Base-by-base conservation (phyloP, 2,329 filamentous ascomycete genomes). In the Colletotrichum sidae region DNA sequence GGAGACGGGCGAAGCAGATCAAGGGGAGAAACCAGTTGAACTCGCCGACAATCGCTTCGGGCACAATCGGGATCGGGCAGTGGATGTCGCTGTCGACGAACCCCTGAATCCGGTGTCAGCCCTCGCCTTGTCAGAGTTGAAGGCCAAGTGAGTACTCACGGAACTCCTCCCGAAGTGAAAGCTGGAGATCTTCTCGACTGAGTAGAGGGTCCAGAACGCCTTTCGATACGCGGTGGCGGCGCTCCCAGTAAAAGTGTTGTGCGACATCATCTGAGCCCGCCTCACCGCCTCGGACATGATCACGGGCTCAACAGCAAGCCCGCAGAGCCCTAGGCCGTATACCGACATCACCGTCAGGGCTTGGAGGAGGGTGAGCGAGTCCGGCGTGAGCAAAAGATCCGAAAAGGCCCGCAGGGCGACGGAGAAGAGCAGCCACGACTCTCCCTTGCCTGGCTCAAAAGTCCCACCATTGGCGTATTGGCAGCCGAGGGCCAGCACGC, bases 351-450 rank as follows among this genome's bases (percentile, higher is more conserved):
- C 73, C 1, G 74, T 72, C 57, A 76, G 60, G 0, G 75, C 75
- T 45, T 77, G 73, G 8, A 77, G 69, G 6, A 70, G 67, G 8
- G 69, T 63, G 7, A 76, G 62, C 5, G 75, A 76, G 53, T 77
- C 73, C 1, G 74, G 72, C 0, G 76, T 60, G 8, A 67, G 69
- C 13, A 76, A 57, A 1, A 77, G 69, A 5, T 80, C 78, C 1
- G 77, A 71, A 12, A 80, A 74, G 7, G 76, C 51, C 6, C 73
- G 72, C 5, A 81, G 71, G 4, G 79, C 73, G 2, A 75, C 70
- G 17, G 77, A 73, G 50, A 80, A 81, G 4, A 80, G 69, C 8
- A 73, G 74, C 80, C 80, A 82, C 0, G 77, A 71, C 41, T 72
- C 72, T 6, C 79, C 78, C 33, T 74, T 76, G 2, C 76, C 76